A percentile compares a stretch with the other conserved stretches of the same genome.
Evolutionary conservation across 148 eudicot species (phyloP).

Genomic region (Arbutus unedo): DNA sequence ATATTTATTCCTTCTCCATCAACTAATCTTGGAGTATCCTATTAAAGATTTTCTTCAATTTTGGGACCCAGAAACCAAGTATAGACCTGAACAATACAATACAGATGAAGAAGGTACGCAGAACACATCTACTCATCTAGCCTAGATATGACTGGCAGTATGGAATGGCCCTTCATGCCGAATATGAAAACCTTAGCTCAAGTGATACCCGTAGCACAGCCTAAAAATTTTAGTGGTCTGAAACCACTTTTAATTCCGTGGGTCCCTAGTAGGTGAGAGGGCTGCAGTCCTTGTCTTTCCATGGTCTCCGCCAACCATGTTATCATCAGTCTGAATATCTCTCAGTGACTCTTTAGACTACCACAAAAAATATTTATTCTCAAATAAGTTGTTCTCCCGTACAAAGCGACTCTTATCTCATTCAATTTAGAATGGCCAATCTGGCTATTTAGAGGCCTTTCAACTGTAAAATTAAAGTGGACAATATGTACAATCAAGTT

Average conservation of each 20-base stretch:
- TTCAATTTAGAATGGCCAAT: no score
- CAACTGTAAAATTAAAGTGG: no score
- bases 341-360: neutral
- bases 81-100: neutral
- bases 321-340: neutral
- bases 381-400: no score
- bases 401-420: no score
- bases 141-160: neutral
- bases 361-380: no score
- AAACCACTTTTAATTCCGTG: neutral
- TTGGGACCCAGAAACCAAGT: neutral
- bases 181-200: neutral
- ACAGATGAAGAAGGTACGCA: neutral
- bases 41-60: neutral
- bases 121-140: neutral
- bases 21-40: neutral
- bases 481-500: no score
- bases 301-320: neutral
- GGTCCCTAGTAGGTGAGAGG: neutral
- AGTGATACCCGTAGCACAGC: neutral
- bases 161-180: neutral
- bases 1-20: neutral
- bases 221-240: neutral
- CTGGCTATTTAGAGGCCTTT: no score
- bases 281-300: neutral